These are phyloP conservation scores for Globisporangium rhizosaccharum DNA, from an alignment of 352 stramenopile species.

Conservation along the genomic window DNA sequence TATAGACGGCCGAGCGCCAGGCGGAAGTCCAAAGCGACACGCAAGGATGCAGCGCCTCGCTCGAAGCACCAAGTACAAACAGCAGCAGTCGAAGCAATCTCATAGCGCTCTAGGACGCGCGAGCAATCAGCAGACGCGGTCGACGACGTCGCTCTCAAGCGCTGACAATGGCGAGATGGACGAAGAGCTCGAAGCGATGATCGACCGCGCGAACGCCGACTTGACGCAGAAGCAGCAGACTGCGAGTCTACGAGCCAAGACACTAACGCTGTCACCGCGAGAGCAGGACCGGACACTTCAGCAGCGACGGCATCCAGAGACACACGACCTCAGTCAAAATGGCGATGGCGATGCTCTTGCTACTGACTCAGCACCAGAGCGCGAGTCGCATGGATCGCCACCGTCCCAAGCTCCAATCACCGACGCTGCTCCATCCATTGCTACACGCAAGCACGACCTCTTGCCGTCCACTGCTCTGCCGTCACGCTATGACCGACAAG, in stretches of 20 bases:
- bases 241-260: neutral
- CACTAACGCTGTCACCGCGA: too few relatives aligned
- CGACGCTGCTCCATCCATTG: constrained; percentile 3
- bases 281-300: too few relatives aligned
- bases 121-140: constrained; percentile 16
- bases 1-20: too few relatives aligned
- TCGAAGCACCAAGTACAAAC: neutral
- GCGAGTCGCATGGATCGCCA: too few relatives aligned
- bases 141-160: constrained; percentile 25
- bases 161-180: constrained; percentile 64
- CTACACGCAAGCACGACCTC: constrained; percentile 28
- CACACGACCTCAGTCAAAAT: too few relatives aligned
- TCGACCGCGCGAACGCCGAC: constrained; percentile 34
- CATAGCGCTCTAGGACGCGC: neutral
- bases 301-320: too few relatives aligned
- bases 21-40: neutral
- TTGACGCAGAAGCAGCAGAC: constrained; percentile 9
- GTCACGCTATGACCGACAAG: constrained; percentile 33
- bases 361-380: too few relatives aligned
- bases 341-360: too few relatives aligned
- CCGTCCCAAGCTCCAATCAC: neutral
- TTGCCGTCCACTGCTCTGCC: constrained; percentile 15
- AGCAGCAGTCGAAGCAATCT: neutral
- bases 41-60: too few relatives aligned
- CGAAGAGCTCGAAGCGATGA: constrained; percentile 65